Base-by-base conservation (phyloP, 352 stramenopile genomes). In the Sclerospora graminicola region DNA sequence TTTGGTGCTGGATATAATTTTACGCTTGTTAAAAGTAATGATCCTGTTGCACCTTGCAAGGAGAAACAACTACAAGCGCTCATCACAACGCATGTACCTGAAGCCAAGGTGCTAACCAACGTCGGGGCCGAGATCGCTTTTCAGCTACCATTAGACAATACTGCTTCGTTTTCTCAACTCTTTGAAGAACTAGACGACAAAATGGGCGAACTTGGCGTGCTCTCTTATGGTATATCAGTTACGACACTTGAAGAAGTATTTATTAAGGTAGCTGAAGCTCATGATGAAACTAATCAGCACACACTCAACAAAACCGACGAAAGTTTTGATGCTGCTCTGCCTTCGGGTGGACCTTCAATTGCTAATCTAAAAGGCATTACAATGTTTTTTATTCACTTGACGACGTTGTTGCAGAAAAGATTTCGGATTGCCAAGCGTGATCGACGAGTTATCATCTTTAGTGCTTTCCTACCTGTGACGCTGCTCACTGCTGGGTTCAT, bases 171-270 rank as follows among this genome's bases (percentile, higher is more conserved):
- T 44, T 56, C 71, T 1, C 50, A 41, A 2, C 54, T 94, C 34
- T 83, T 95, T 62, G 45, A 51, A 0, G 56, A 60, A 1, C 47
- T 95, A 8, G 82, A 93, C 41, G 29, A 34, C 0, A 30, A 76
- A 1, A 37, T 84, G 2, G 6, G 52, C 8, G 26, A 27, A 4
- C 48, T 94, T 2, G 49, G 60, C 0, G 20, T 79, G 15, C 38
- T 80, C 1, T 83, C 60, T 13, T 82, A 33, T 33, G 28, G 28
- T n/a, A 55, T 79, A 23, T 91, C 83, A n/a, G 92, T 98, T 8
- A 86, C 78, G 0, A 84, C 78, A 8, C 28, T 89, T 10, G 78
- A 89, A 38, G 70, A 88, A 45, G 78, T 89, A 21, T 89, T 89
- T 42, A 73, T 89, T 30, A 88, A 84, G 33, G 68, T 88, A 18